Evolutionary conservation across 495 filamentous ascomycete genomes (phyloP).

Genomic region (Penicillium turbatum): DNA sequence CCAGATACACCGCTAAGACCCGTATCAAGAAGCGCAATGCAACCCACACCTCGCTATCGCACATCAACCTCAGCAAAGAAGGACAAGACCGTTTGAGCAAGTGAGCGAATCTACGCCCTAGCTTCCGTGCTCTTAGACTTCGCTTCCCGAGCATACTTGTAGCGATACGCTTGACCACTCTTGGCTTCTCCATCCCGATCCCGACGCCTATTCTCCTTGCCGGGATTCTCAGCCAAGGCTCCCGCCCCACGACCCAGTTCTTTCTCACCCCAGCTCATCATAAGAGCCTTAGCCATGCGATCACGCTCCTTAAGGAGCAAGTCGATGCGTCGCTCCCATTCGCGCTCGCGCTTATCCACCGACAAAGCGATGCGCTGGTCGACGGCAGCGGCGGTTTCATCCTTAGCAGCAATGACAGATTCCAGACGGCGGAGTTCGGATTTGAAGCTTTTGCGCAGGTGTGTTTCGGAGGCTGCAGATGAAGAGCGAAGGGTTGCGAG

Average conservation of each 20-base stretch:
- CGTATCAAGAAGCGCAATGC: neutral
- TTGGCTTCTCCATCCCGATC: conserved; percentile 23
- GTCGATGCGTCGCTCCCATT: conserved; percentile 49
- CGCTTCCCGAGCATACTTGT: conserved; percentile 36
- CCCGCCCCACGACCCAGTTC: conserved; percentile 33
- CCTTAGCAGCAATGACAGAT: conserved; percentile 36
- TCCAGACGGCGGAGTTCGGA: conserved; percentile 34
- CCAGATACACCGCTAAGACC: neutral
- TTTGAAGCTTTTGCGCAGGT: conserved; percentile 28
- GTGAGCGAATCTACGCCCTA: conserved; percentile 10
- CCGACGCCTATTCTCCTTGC: conserved; percentile 24
- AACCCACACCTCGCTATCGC: neutral
- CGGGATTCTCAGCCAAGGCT: conserved; percentile 19
- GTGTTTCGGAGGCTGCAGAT: conserved; percentile 17
- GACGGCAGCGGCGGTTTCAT: conserved; percentile 38
- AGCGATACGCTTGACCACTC: conserved; percentile 43
- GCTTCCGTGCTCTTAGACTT: conserved; percentile 19
- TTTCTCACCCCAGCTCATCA: conserved; percentile 49
- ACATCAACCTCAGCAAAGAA: neutral
- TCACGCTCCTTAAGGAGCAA: conserved; percentile 54
- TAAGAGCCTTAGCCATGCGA: conserved; percentile 48
- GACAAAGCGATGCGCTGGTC: conserved; percentile 43
- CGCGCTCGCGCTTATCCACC: conserved; percentile 46
- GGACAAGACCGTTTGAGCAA: neutral
- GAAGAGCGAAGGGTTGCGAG: conserved; percentile 29